Evolutionary conservation across 768 basidiomycete species (phyloP).

Genomic region (Boletellus emodensis): DNA sequence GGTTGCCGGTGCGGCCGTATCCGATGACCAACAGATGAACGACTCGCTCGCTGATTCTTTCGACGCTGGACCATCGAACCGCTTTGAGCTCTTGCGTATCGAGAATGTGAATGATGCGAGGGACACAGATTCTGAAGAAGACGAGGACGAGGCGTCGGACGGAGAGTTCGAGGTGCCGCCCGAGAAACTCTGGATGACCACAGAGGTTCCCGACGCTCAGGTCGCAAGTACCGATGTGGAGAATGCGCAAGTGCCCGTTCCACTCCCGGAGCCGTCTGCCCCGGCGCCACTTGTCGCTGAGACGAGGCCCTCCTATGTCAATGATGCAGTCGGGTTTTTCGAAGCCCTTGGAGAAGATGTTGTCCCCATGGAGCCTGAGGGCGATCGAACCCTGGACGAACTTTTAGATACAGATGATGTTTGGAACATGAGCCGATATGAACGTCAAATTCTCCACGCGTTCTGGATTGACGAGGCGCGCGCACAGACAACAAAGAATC

Average conservation of each 20-base stretch:
- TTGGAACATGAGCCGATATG: constrained; percentile 52
- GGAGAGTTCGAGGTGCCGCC: constrained; percentile 8
- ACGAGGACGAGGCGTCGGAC: constrained; percentile 6
- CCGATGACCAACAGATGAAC: background rate
- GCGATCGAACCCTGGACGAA: constrained; percentile 34
- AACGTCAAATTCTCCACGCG: constrained; percentile 42
- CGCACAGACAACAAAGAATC: constrained; percentile 23
- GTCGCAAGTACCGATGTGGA: background rate
- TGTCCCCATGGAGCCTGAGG: constrained; percentile 38
- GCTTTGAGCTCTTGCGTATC: constrained; percentile 10
- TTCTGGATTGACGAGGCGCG: constrained; percentile 49
- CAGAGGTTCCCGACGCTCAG: background rate
- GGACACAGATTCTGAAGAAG: constrained; percentile 3
- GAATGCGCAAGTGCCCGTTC: background rate
- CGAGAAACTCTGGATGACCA: constrained; percentile 32
- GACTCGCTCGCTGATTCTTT: no score
- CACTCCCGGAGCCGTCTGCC: background rate
- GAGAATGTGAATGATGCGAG: background rate
- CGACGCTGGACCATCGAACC: constrained; percentile 14
- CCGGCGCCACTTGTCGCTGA: background rate
- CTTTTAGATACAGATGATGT: constrained; percentile 37
- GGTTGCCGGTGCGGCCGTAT: background rate
- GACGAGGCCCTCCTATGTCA: constrained; percentile 14
- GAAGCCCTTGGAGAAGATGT: constrained; percentile 30
- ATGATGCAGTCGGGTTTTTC: constrained; percentile 35